Conservation (phyloP, 2,329 filamentous ascomycete species). For the Alternaria gaisen region DNA sequence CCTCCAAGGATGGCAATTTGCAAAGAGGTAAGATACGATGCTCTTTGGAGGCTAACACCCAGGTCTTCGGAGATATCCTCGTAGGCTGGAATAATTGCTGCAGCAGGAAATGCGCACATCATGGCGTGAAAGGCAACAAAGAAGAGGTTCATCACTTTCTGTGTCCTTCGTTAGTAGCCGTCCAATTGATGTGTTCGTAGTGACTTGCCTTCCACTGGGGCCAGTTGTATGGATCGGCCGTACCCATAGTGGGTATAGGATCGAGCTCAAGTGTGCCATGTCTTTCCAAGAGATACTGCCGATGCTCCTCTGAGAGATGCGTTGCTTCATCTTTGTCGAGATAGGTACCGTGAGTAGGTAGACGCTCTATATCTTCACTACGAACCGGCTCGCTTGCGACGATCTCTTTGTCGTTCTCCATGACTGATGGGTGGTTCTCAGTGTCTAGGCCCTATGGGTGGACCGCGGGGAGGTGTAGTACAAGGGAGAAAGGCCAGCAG, state of each 20-base stretch:
- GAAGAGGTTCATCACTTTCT: constrained; percentile 63
- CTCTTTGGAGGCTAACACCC: constrained; percentile 57
- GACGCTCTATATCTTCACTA: constrained; percentile 36
- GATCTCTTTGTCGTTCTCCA: constrained; percentile 18
- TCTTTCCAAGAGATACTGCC: constrained; percentile 60
- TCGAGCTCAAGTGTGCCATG: constrained; percentile 65
- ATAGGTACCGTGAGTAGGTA: constrained; percentile 40
- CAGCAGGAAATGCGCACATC: constrained; percentile 66
- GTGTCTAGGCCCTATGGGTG: not conserved
- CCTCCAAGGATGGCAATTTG: constrained; percentile 64
- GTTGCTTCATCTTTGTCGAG: constrained; percentile 38
- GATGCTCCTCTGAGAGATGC: constrained; percentile 55
- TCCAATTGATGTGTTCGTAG: not conserved
- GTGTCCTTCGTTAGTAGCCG: not conserved
- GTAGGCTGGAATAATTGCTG: constrained; percentile 64
- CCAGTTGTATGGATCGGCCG: constrained; percentile 67
- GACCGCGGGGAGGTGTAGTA: not conserved
- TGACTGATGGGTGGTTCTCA: constrained; percentile 2
- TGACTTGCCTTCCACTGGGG: constrained; percentile 57
- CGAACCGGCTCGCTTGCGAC: constrained; percentile 11
- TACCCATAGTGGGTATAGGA: constrained; percentile 60
- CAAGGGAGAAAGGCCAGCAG: not conserved
- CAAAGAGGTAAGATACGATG: constrained; percentile 65
- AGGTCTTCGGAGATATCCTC: constrained; percentile 63
- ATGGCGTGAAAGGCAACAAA: constrained; percentile 66